These are phyloP conservation scores for Aphanomyces astaci DNA, from an alignment of 352 stramenopile genomes.

Conservation along the genomic window DNA sequence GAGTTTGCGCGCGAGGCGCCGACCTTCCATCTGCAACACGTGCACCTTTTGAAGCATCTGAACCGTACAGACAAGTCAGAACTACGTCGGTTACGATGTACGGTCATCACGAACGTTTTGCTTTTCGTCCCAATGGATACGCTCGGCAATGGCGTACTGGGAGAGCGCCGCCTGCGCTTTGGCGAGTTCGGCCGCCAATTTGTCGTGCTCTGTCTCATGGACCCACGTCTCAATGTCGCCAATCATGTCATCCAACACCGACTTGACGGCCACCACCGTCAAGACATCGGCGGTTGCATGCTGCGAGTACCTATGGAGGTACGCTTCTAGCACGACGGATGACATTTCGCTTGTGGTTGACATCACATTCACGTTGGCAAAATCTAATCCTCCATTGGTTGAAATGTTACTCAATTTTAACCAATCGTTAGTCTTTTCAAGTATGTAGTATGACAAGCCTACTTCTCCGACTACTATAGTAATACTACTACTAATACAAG, in stretches of 20 bases:
- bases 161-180: slow-evolving; percentile 29
- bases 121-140: slow-evolving; percentile 12
- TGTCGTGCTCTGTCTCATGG: slow-evolving; percentile 42
- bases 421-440: too few relatives aligned
- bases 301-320: not conserved
- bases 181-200: slow-evolving; percentile 34
- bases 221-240: slow-evolving; percentile 71
- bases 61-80: not conserved
- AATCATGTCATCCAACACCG: slow-evolving; percentile 69
- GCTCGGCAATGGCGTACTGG: slow-evolving; percentile 26
- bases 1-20: not conserved
- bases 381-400: too few relatives aligned
- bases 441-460: too few relatives aligned
- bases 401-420: too few relatives aligned
- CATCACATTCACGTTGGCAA: too few relatives aligned
- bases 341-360: not conserved
- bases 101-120: not conserved
- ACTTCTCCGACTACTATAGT: too few relatives aligned
- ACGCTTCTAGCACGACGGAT: not conserved
- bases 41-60: slow-evolving; percentile 12
- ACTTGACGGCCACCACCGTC: slow-evolving; percentile 5
- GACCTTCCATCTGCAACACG: slow-evolving; percentile 1
- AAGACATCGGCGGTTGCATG: not conserved
- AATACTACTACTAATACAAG: too few relatives aligned
- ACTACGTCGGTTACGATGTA: not conserved